phyloP scores from a whole-genome alignment of 257 asterid genomes.

The Solanum arcanum region DNA sequence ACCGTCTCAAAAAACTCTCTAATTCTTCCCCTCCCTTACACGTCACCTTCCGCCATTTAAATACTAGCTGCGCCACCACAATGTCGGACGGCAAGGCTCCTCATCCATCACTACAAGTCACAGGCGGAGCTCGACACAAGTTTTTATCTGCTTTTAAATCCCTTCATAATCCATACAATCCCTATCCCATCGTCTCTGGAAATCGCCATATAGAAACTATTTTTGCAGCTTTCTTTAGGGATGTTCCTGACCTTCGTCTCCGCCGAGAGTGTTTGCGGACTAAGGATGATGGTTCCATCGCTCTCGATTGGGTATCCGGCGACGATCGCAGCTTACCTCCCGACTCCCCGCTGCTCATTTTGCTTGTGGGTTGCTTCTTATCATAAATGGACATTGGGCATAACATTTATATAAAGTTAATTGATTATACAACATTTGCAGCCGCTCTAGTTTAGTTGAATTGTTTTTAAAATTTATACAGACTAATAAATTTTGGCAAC shows the following conservation, averaged over 20 bases:
- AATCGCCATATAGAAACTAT: conserved; percentile 82
- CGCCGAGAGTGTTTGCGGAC: conserved; percentile 88
- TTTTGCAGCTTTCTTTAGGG: conserved; percentile 72
- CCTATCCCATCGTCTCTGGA: conserved; percentile 55
- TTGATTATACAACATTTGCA: no score
- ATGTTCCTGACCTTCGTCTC: conserved; percentile 55
- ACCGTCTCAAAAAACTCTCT: conserved; percentile 18
- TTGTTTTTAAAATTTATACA: no score
- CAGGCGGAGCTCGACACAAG: conserved; percentile 60
- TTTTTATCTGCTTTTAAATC: conserved; percentile 58
- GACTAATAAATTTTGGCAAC: background rate
- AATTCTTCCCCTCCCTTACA: conserved; percentile 8
- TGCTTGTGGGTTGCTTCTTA: conserved; percentile 44
- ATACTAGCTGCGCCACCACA: background rate
- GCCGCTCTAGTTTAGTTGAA: no score
- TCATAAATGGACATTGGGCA: no score
- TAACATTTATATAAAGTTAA: no score
- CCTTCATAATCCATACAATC: conserved; percentile 15
- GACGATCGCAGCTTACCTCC: conserved; percentile 42
- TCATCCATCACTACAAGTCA: conserved; percentile 62
- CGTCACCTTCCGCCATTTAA: background rate
- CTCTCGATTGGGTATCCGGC: conserved; percentile 79
- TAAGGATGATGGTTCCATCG: conserved; percentile 63
- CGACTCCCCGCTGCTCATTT: conserved; percentile 64
- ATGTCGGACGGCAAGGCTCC: conserved; percentile 18